Conservation (phyloP, 1,284 basidiomycete species). For the Ganoderma resinaceum region DNA sequence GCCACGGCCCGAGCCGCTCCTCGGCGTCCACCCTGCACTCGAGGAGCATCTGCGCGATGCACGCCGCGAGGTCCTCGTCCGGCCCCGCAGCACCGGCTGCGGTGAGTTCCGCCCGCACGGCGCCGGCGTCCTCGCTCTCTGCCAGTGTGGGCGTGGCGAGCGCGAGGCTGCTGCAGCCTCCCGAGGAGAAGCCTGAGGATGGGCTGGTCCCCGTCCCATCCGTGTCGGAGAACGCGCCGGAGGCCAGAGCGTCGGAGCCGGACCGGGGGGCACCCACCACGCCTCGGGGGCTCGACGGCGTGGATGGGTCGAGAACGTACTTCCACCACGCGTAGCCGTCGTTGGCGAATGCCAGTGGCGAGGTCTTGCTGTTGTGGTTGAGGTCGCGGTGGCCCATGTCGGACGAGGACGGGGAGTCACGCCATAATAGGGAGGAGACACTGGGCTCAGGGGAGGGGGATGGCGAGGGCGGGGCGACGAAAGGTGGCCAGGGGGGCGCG, state of each 20-base stretch:
- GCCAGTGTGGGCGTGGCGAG: background rate
- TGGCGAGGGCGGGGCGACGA: background rate
- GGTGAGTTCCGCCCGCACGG: background rate
- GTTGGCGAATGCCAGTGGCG: background rate
- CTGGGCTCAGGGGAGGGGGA: background rate
- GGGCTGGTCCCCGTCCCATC: background rate
- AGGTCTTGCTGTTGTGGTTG: background rate
- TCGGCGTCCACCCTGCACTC: background rate
- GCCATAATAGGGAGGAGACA: background rate
- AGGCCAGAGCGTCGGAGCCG: background rate
- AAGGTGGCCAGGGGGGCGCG: constrained; percentile 9
- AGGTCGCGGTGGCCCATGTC: background rate
- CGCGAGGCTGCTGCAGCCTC: constrained; percentile 4
- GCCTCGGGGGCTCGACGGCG: background rate
- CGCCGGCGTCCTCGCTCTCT: background rate
- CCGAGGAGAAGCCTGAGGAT: background rate
- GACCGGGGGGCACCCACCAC: background rate
- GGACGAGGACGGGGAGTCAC: background rate
- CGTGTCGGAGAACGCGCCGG: background rate
- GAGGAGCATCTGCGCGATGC: constrained; percentile 3
- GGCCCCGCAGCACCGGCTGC: background rate
- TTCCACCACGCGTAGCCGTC: constrained; percentile 5
- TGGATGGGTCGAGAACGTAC: background rate
- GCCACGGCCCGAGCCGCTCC: background rate
- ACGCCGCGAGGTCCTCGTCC: background rate